These are phyloP conservation scores for Aspergillus diversus DNA, from an alignment of 495 filamentous ascomycete species.

Conservation along the genomic window DNA sequence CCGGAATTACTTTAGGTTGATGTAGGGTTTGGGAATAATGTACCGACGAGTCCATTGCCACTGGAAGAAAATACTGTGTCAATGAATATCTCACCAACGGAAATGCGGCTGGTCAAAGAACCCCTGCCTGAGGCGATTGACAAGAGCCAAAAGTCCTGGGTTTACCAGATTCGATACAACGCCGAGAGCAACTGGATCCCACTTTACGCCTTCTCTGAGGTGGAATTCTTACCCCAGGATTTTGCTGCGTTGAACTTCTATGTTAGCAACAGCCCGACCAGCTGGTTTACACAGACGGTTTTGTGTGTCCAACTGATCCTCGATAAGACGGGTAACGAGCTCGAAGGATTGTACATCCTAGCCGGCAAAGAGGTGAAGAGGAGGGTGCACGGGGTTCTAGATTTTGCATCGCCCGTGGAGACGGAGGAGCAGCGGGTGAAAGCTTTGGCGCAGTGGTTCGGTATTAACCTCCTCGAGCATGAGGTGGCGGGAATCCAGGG, in stretches of 20 bases:
- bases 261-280: slow-evolving; percentile 42
- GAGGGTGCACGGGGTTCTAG: slow-evolving; percentile 56
- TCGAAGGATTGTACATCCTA: slow-evolving; percentile 63
- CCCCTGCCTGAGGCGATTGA: slow-evolving; percentile 48
- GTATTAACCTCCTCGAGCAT: slow-evolving; percentile 53
- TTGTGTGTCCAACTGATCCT: slow-evolving; percentile 59
- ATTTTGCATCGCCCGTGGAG: slow-evolving; percentile 49
- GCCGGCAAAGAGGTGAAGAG: slow-evolving; percentile 57
- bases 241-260: slow-evolving; percentile 64
- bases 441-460: slow-evolving; percentile 59
- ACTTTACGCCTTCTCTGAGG: slow-evolving; percentile 60
- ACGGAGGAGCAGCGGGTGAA: slow-evolving; percentile 57
- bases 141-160: slow-evolving; percentile 55
- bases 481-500: slow-evolving; percentile 56
- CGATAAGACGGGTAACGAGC: slow-evolving; percentile 34
- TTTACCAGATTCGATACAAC: slow-evolving; percentile 58
- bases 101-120: slow-evolving; percentile 51
- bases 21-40: slow-evolving; percentile 70
- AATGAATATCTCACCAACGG: slow-evolving; percentile 47
- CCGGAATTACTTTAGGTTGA: slow-evolving; percentile 52
- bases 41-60: slow-evolving; percentile 56
- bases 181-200: slow-evolving; percentile 51
- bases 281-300: slow-evolving; percentile 57
- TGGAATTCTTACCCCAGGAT: slow-evolving; percentile 64
- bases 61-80: slow-evolving; percentile 48